Percentiles rank a stretch among this genome's conserved stretches.
Evolutionary conservation across 129 eudicot species (phyloP).

Genomic region (Calendula officinalis): DNA sequence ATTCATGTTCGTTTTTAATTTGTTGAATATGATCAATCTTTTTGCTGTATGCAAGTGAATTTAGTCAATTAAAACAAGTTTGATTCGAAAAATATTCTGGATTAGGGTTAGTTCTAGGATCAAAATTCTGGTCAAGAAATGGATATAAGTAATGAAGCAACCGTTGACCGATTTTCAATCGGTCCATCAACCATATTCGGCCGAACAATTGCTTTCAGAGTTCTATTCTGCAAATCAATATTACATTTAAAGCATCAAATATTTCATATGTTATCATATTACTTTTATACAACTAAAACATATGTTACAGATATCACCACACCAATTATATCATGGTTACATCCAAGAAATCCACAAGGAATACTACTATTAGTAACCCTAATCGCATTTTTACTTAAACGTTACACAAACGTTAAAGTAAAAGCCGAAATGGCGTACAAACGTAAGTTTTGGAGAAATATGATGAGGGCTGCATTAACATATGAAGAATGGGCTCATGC

Average conservation of each 20-base stretch:
- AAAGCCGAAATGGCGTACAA: conserved; percentile 89
- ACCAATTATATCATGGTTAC: conserved; percentile 80
- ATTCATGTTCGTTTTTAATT: too few relatives aligned
- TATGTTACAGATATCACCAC: conserved; percentile 25
- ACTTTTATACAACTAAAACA: conserved; percentile 37
- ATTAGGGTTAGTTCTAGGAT: not conserved
- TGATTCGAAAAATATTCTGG: not conserved
- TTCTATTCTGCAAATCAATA: conserved; percentile 74
- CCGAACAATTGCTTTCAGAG: conserved; percentile 72
- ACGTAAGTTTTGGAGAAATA: conserved; percentile 92
- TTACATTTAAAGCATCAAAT: conserved; percentile 65
- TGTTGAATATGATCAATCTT: too few relatives aligned
- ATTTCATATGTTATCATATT: conserved; percentile 32
- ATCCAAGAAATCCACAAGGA: conserved; percentile 96
- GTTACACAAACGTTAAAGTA: conserved; percentile 73
- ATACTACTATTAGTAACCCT: conserved; percentile 69
- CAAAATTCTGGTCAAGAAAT: conserved; percentile 28
- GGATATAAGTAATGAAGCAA: conserved; percentile 92
- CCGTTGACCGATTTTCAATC: conserved; percentile 69
- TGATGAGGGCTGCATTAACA: conserved; percentile 83
- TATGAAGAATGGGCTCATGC: conserved; percentile 99
- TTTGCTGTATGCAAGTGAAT: not conserved
- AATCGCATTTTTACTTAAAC: conserved; percentile 72
- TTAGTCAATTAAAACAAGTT: not conserved
- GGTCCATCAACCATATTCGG: conserved; percentile 85